Evolutionary conservation across 2,329 filamentous ascomycete species (phyloP), one percentile per base, ranked within the genome.

Genomic region (Sporothrix globosa): DNA sequence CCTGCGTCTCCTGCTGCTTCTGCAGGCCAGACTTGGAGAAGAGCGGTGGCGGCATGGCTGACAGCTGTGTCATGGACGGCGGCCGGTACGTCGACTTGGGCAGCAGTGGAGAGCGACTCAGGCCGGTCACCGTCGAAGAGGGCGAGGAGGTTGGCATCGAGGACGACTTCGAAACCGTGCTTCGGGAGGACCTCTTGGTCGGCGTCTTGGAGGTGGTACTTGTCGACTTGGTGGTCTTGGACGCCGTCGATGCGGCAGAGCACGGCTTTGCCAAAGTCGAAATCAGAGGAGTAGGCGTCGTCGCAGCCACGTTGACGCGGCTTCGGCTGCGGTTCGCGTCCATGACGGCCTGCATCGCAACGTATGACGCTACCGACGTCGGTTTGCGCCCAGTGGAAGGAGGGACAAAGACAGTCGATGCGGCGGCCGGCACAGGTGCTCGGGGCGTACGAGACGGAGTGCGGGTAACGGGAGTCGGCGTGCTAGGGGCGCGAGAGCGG

Each of bases 301-400:
- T 10, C 11, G 24, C 30, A 4, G 19, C 56, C 19, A 24, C 30
- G 39, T n/a, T 41, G 19, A 13, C 41, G 56, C 34, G 34, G 56
- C 56, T 60, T 2, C 41, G 41, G 41, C 14, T 44, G 56, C 30
- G 19, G 56, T 44, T 60, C 30, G 34, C 60, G 10, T 19, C 52
- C 24, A 66, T 24, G 4, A 24, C 24, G 13, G 44, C 50, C 53
- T 73, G 72, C 68, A 70, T 24, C 7, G 66, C 68, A 6, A 72
- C 53, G 24, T 72, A 72, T 13, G 70, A 73, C 61, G 50, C 19
- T 10, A 70, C 50, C 21, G 50, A 24, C 6, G 63, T 13, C 1
- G 67, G 50, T 5, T n/a, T 53, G 17, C 61, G 67, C 27, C 34
- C 58, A 7, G 53, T 2, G 4, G 66, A 14, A 9, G 67, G 66